phyloP scores from a whole-genome alignment of 116 monocot species.

The Zostera marina region DNA sequence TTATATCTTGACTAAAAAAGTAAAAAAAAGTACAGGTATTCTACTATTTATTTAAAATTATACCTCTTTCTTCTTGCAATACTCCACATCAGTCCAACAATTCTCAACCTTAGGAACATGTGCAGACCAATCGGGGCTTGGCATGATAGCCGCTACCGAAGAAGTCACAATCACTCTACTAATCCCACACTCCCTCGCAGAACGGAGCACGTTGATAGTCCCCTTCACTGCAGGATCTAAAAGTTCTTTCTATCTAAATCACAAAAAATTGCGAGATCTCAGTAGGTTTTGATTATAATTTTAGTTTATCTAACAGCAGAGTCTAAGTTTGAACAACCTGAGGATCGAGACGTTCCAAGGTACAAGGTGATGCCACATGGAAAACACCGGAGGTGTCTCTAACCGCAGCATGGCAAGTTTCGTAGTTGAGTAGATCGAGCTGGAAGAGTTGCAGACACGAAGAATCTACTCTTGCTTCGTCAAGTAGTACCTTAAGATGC shows the following conservation, averaged over 20 bases:
- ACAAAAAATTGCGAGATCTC: too few species aligned
- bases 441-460: conserved; percentile 54
- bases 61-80: conserved; percentile 70
- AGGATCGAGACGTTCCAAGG: conserved; percentile 54
- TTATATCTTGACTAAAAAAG: too few species aligned
- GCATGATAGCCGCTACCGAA: conserved; percentile 72
- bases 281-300: too few species aligned
- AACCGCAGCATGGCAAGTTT: conserved; percentile 36
- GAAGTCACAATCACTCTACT: conserved; percentile 81
- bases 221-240: conserved; percentile 89
- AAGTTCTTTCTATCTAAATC: conserved; percentile 39
- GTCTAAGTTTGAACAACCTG: conserved; percentile 16
- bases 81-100: conserved; percentile 88
- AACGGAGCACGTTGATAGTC: conserved; percentile 72
- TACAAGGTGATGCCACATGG: conserved; percentile 93
- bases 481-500: conserved; percentile 37
- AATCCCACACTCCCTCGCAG: conserved; percentile 58
- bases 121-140: conserved; percentile 65
- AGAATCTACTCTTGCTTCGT: conserved; percentile 12
- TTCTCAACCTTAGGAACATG: conserved; percentile 45
- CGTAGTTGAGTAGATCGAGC: conserved; percentile 58
- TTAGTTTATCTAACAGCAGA: not conserved
- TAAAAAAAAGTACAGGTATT: too few species aligned
- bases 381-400: conserved; percentile 53
- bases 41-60: too few species aligned